Percentiles rank a stretch among this genome's conserved stretches.
These are phyloP conservation scores for Diaporthe australafricana DNA, from an alignment of 2,329 filamentous ascomycete genomes.

Conservation along the genomic window DNA sequence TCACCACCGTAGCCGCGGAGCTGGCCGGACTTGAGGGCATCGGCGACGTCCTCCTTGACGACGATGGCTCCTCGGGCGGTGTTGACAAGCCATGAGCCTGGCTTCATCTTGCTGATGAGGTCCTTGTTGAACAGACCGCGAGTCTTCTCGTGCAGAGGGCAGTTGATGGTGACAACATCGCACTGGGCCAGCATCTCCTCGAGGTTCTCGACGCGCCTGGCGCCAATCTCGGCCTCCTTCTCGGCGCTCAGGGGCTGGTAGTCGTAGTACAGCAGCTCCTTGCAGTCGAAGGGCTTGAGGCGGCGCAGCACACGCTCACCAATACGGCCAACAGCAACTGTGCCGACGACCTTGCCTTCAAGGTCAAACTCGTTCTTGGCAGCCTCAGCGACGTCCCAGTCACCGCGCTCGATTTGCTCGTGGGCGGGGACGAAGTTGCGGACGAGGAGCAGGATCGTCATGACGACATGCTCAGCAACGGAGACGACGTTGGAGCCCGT, in stretches of 20 bases:
- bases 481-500: slow-evolving; percentile 99
- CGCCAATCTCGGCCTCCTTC: slow-evolving; percentile 95
- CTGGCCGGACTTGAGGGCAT: slow-evolving; percentile 90
- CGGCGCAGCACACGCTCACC: slow-evolving; percentile 97
- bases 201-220: slow-evolving; percentile 85
- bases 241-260: slow-evolving; percentile 93
- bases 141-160: slow-evolving; percentile 98
- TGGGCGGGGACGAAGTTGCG: slow-evolving; percentile 99
- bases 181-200: slow-evolving; percentile 96
- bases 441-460: slow-evolving; percentile 96
- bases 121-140: slow-evolving; percentile 98
- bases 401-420: slow-evolving; percentile 88
- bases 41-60: slow-evolving; percentile 98
- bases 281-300: slow-evolving; percentile 98
- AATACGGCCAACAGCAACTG: slow-evolving; percentile 96
- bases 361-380: slow-evolving; percentile 99
- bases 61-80: slow-evolving; percentile 98
- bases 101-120: slow-evolving; percentile 98
- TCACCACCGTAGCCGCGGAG: slow-evolving; percentile 90
- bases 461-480: slow-evolving; percentile 98
- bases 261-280: slow-evolving; percentile 99
- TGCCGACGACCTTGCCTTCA: slow-evolving; percentile 97
- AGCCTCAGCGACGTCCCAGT: slow-evolving; percentile 95
- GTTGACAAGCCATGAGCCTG: slow-evolving; percentile 97
- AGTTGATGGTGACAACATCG: slow-evolving; percentile 99